A percentile compares a stretch with the other conserved stretches of the same genome.
Evolutionary conservation across 257 asterid genomes (phyloP).

Genomic region (Jacaranda mimosifolia): DNA sequence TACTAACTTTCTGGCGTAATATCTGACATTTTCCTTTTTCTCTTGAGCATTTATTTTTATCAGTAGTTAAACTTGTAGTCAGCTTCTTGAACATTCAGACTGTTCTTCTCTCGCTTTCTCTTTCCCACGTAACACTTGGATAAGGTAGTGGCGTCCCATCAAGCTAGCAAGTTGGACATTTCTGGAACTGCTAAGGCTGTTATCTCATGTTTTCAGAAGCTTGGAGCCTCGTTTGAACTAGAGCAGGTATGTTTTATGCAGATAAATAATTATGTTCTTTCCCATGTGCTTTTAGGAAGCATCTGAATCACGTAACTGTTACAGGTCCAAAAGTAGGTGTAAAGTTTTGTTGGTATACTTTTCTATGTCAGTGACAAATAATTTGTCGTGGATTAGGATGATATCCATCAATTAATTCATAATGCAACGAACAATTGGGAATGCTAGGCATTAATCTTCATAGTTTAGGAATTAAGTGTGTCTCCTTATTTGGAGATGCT

Average conservation of each 20-base stretch:
- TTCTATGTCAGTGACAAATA: slow-evolving; percentile 2
- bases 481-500: not conserved
- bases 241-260: slow-evolving; percentile 59
- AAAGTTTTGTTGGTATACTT: not conserved
- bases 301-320: not conserved
- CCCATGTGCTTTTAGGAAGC: slow-evolving; percentile 15
- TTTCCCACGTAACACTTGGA: slow-evolving; percentile 7
- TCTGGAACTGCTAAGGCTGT: slow-evolving; percentile 99
- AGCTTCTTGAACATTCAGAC: slow-evolving; percentile 17
- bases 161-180: slow-evolving; percentile 85
- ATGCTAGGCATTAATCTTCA: not conserved
- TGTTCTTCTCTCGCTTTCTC: not conserved
- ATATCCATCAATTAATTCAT: slow-evolving; percentile 2
- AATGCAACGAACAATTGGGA: slow-evolving; percentile 14
- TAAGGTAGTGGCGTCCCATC: slow-evolving; percentile 97
- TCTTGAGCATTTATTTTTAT: slow-evolving; percentile 24
- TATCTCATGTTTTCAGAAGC: slow-evolving; percentile 88
- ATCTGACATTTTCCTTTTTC: not conserved
- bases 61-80: slow-evolving; percentile 29
- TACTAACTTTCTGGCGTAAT: not conserved
- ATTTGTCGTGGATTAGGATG: not conserved
- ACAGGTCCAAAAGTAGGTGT: slow-evolving; percentile 16
- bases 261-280: slow-evolving; percentile 5
- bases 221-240: slow-evolving; percentile 79
- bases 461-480: slow-evolving; percentile 19